Base-by-base conservation (phyloP, 495 filamentous ascomycete species). In the Xylaria flabelliformis region DNA sequence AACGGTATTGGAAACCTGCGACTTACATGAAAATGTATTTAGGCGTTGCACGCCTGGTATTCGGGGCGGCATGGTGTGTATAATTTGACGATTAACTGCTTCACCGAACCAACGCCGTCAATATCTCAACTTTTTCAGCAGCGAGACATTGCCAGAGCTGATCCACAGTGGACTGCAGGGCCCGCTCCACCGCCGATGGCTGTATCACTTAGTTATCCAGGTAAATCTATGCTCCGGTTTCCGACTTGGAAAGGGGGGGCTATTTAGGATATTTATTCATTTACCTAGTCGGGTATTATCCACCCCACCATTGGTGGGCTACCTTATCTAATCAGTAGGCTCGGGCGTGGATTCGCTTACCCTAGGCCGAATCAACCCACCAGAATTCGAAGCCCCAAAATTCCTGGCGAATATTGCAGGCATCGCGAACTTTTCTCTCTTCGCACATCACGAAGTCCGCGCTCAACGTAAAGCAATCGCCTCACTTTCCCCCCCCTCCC, bases 11-110 rank as follows among this genome's bases (percentile, higher is more conserved):
- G 6, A 17, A 51, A 15, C 0, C 29, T 42, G 46, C 24, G 36
- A 55, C 82, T 82, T 85, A 93, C 93, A 82, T 70, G 85, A 87
- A 44, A 91, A 84, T 29, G 87, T 87, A 78, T 88, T 87, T 44
- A 91, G 83, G 78, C 89, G 88, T 77, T 90, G 85, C 71, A 88
- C 83, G 70, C 87, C 75, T 67, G 89, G 84, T 84, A 94, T 85
- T 85, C 92, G 90, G 32, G 91, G 92, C 76, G 93, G 89, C 93
- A 96, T 96, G 64, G 72, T 84, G 82, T 73, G 67, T 69, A 36
- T 59, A 26, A 46, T 44, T 59, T 39, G 69, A 32, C 32, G 70
- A 48, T 34, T 21, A 24, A 58, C 63, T 41, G 12, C 5, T 51
- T 58, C 50, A 58, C 36, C 44, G 17, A 48, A 8, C 63, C 10